phyloP scores from a whole-genome alignment of 345 rosid genomes.

The Balakata baccata region DNA sequence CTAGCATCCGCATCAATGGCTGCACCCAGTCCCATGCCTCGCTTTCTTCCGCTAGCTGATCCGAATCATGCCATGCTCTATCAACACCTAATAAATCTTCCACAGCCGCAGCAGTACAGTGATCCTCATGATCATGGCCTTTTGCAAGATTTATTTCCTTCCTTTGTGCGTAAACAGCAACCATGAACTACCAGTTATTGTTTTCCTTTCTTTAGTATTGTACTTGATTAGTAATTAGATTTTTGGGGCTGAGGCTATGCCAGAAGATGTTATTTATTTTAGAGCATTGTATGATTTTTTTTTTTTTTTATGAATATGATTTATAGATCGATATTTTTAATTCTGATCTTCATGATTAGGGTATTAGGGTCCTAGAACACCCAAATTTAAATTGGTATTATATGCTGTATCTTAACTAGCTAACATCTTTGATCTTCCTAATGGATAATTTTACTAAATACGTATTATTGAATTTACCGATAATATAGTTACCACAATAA shows the following conservation, averaged over 20 bases:
- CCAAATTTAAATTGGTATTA: no score
- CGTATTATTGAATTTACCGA: no score
- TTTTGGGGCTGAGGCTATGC: no score
- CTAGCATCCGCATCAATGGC: slow-evolving; percentile 21
- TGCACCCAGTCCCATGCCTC: slow-evolving; percentile 22
- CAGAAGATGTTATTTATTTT: not conserved
- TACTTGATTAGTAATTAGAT: no score
- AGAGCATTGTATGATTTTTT: not conserved
- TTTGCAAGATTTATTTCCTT: slow-evolving; percentile 35
- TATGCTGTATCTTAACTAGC: no score
- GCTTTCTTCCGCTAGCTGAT: slow-evolving; percentile 23
- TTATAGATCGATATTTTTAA: no score
- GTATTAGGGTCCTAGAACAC: no score
- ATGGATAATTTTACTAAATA: no score
- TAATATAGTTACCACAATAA: no score
- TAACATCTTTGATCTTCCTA: no score
- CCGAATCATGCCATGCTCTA: slow-evolving; percentile 15
- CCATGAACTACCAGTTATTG: slow-evolving; percentile 18
- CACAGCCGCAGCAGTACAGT: slow-evolving; percentile 21
- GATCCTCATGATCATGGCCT: slow-evolving; percentile 36
- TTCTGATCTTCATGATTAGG: no score
- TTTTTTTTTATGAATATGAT: no score
- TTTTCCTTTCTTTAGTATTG: not conserved
- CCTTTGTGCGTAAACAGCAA: slow-evolving; percentile 25
- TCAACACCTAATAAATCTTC: slow-evolving; percentile 2